Conservation (phyloP, 78 protist genomes). For the Dictyostelium capitatum region DNA sequence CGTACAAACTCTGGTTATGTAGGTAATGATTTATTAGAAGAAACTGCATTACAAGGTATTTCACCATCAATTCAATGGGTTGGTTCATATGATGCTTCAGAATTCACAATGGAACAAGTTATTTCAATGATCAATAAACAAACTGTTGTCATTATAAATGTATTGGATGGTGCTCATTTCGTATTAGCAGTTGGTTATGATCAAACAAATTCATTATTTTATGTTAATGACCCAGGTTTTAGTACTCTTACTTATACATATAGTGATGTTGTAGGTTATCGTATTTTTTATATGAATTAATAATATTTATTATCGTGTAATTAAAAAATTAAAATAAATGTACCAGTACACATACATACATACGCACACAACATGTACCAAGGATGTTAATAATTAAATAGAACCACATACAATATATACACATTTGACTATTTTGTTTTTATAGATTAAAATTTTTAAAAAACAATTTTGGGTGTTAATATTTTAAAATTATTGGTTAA, state of each 20-base stretch:
- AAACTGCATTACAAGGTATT: neutral
- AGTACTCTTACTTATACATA: neutral
- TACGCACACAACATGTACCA: too few relatives aligned
- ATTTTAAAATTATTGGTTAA: too few relatives aligned
- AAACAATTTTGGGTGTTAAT: too few relatives aligned
- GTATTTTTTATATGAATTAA: slow-evolving; percentile 39
- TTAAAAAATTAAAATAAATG: too few relatives aligned
- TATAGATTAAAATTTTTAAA: too few relatives aligned
- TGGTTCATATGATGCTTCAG: slow-evolving; percentile 32
- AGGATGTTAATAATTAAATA: too few relatives aligned
- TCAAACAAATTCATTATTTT: slow-evolving; percentile 8
- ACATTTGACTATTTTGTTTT: too few relatives aligned
- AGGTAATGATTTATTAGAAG: slow-evolving; percentile 17
- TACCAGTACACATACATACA: neutral
- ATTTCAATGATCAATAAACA: slow-evolving; percentile 7
- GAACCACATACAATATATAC: too few relatives aligned
- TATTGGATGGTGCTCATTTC: slow-evolving; percentile 61
- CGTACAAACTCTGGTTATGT: slow-evolving; percentile 33
- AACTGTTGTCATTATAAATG: slow-evolving; percentile 37
- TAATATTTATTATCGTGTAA: neutral
- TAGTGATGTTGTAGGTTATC: slow-evolving; percentile 51
- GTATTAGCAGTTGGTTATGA: slow-evolving; percentile 57
- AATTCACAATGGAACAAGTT: slow-evolving; percentile 43
- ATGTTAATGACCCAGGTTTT: slow-evolving; percentile 79
- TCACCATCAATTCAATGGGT: slow-evolving; percentile 49